Percentiles rank a stretch among this genome's conserved stretches.
These are phyloP conservation scores for Aspergillus sergii DNA, from an alignment of 2,329 filamentous ascomycete species.

Conservation along the genomic window DNA sequence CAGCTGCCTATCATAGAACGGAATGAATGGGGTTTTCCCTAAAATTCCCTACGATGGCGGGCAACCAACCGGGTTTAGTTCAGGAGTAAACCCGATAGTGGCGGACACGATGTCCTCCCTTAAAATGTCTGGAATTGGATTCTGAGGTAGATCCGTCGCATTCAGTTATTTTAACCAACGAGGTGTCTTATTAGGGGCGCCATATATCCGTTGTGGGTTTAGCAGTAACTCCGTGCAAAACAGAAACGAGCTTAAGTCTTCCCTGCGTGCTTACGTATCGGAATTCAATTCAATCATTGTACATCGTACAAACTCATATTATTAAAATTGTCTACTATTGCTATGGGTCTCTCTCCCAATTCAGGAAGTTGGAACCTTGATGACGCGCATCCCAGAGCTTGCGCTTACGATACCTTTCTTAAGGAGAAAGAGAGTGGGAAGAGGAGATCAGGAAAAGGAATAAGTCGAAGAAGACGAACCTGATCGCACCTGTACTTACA, in stretches of 20 bases:
- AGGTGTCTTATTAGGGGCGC: too few species aligned
- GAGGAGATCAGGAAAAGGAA: too few species aligned
- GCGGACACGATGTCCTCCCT: background rate
- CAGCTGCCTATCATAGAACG: background rate
- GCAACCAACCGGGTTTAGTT: constrained; percentile 1
- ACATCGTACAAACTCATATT: background rate
- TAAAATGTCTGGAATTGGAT: background rate
- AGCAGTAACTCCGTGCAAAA: background rate
- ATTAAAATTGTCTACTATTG: background rate
- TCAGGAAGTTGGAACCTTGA: background rate
- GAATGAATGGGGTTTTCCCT: too few species aligned
- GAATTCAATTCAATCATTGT: background rate
- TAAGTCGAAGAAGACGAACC: too few species aligned
- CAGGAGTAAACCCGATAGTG: background rate
- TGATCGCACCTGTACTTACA: too few species aligned
- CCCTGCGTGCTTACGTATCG: too few species aligned
- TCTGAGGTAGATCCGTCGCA: background rate
- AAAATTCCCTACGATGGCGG: background rate
- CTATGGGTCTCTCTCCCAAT: background rate
- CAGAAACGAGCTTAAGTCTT: too few species aligned
- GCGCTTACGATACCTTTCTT: too few species aligned
- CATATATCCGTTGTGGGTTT: background rate
- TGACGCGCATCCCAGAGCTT: background rate
- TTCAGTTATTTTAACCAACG: background rate
- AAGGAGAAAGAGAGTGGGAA: too few species aligned